These are phyloP conservation scores for Auricularia cornea DNA, from an alignment of 768 basidiomycete species.

Conservation along the genomic window DNA sequence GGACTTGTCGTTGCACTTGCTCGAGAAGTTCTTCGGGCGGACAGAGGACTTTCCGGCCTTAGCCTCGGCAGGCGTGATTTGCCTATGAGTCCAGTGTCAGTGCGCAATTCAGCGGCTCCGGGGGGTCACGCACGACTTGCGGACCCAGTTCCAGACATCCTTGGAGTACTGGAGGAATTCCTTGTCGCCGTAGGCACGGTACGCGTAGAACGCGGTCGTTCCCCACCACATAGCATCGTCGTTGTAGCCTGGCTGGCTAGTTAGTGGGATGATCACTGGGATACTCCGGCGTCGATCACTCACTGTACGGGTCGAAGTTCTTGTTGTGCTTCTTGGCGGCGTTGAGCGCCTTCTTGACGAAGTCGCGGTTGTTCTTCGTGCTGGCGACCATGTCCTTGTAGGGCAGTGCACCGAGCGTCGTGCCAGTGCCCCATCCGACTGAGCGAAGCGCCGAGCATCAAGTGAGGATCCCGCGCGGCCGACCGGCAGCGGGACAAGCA, in stretches of 20 bases:
- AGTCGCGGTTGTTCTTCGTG: not conserved
- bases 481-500: not conserved
- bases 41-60: constrained; percentile 28
- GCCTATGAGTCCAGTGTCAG: constrained; percentile 19
- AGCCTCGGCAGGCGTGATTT: constrained; percentile 35
- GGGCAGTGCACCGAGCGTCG: not conserved
- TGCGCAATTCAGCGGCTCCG: not conserved
- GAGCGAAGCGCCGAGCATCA: not conserved
- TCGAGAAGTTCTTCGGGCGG: constrained; percentile 34
- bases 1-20: constrained; percentile 40
- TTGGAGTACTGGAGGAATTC: constrained; percentile 36
- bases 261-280: no score
- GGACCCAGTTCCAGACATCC: constrained; percentile 41
- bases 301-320: not conserved
- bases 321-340: not conserved
- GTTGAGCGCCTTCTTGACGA: not conserved
- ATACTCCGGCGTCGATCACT: not conserved
- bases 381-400: not conserved
- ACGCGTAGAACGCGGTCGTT: constrained; percentile 40
- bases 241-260: not conserved
- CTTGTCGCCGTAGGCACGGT: constrained; percentile 38
- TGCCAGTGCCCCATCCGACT: not conserved
- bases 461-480: not conserved
- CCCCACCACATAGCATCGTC: constrained; percentile 37
- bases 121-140: constrained; percentile 31